Evolutionary conservation across 257 asterid genomes (phyloP), one percentile per base, ranked within the genome.

Genomic region (Capsicum baccatum): DNA sequence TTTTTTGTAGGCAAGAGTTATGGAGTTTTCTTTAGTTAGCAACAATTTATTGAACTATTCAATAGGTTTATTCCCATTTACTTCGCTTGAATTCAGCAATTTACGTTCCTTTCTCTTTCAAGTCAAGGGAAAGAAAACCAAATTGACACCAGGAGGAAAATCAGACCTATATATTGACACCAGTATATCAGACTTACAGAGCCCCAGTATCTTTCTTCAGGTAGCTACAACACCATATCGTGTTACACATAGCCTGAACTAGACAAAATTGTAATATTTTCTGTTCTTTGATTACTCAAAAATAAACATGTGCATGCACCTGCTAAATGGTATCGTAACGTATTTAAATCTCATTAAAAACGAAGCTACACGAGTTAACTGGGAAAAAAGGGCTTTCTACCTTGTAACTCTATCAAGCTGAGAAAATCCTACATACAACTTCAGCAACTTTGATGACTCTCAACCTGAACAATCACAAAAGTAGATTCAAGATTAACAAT

Each of bases 11-110:
- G 47, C 26, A 52, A 50, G 8, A 76, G 81, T 78, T 54, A 54
- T 78, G 82, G 19, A 52, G 82, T 78, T 78, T 39, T 52, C 82
- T 78, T 78, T 54, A 78, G 44, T 14, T 54, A 52, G 82, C 50
- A 15, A 78, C 64, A 54, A 54, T 74, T 21, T 78, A 76, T 78
- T 78, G 48, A 54, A 14, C 10, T 71, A 47, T 71, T 47, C 79
- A n/a, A 71, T 78, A 48, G 15, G 82, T 54, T 54, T 78, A 15
- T 78, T 26, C 82, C 26, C 26, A 78, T 33, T 26, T 78, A 78
- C 21, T 74, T 74, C 19, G 48, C 60, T 78, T 15, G 13, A 50
- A 74, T 21, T 74, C 62, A 15, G 47, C 58, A 76, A 76, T 17
- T 69, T 42, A 69, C 33, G 11, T 42, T 16, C 15, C 56, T 16